Evolutionary conservation across 768 basidiomycete species (phyloP), one percentile per base, ranked within the genome.

Genomic region (Pleurotus pulmonarius): DNA sequence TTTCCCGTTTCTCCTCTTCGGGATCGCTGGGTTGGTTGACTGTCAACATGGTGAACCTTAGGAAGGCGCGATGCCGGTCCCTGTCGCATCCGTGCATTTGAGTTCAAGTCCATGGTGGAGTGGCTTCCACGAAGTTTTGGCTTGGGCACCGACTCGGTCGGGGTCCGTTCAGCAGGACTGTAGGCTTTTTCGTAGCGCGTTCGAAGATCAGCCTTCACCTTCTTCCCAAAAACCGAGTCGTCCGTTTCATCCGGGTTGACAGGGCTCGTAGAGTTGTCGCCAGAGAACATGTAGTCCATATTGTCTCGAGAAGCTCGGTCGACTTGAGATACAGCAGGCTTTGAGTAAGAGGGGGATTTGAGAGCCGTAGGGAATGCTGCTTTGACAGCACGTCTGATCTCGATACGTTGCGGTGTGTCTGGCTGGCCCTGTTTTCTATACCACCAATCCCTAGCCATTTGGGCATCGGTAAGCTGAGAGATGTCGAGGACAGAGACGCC

Each of bases 401-500:
- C 29, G 9, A 34, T 34, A 8, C 29, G 29, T 13, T 49, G 48
- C 26, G 34, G 51, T 3, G 11, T 41, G 18, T 25, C 51, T 11
- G 13, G 15, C 11, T 40, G 20, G 5, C 34, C 34, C 15, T 53
- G n/a, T 25, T 53, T 39, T 13, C 39, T 34, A n/a, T 41, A 8
- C 37, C 20, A 29, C 51, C 51, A 53, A 12, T 53, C 51, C 39
- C 41, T 53, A 13, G 51, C 51, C n/a, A 13, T 39, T 18, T 53
- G 22, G 15, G 34, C 37, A 22, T 38, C 20, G 9, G 37, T 20
- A 24, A 53, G n/a, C 39, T 53, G n/a, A 2, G 51, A 40, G n/a
- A 53, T 53, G 13, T 53, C 51, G 11, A 53, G 39, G 13, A 53
- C 51, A 25, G 37, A n/a, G 5, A 41, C 15, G 37, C 51, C 51